Percentiles rank a stretch among this genome's conserved stretches.
Evolutionary conservation across 116 monocot species (phyloP).

Genomic region (Papilionanthe hybrid): DNA sequence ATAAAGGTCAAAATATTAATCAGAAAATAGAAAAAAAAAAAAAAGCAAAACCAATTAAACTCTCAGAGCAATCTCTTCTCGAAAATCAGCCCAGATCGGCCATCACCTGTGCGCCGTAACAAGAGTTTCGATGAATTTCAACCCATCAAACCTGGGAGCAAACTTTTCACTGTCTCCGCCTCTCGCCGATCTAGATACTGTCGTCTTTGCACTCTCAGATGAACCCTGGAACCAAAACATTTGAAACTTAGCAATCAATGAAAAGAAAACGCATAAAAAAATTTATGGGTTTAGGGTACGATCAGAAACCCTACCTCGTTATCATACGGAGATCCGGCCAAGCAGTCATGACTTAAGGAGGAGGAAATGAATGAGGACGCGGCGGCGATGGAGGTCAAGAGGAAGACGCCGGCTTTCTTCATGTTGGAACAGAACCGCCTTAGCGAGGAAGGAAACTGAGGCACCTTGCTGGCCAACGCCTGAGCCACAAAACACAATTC

Average conservation of each 20-base stretch:
- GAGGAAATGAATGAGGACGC: not conserved
- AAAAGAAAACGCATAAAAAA: not conserved
- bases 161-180: conserved; percentile 1
- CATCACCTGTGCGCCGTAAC: conserved; percentile 41
- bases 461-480: not conserved
- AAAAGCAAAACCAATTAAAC: not conserved
- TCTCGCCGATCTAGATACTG: conserved; percentile 13
- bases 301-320: not conserved
- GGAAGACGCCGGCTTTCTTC: conserved; percentile 17
- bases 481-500: too few species aligned
- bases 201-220: not conserved
- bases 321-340: not conserved
- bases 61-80: not conserved
- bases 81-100: not conserved
- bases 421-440: not conserved
- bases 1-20: too few species aligned
- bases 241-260: too few species aligned
- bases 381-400: conserved; percentile 7
- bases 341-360: not conserved
- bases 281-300: not conserved
- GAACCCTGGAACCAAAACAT: too few species aligned
- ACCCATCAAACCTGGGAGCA: conserved; percentile 39
- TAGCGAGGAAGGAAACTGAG: not conserved
- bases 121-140: conserved; percentile 44
- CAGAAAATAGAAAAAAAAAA: too few species aligned